These are phyloP conservation scores for Salisapilia sapeloensis DNA, from an alignment of 352 stramenopile genomes.

Conservation along the genomic window DNA sequence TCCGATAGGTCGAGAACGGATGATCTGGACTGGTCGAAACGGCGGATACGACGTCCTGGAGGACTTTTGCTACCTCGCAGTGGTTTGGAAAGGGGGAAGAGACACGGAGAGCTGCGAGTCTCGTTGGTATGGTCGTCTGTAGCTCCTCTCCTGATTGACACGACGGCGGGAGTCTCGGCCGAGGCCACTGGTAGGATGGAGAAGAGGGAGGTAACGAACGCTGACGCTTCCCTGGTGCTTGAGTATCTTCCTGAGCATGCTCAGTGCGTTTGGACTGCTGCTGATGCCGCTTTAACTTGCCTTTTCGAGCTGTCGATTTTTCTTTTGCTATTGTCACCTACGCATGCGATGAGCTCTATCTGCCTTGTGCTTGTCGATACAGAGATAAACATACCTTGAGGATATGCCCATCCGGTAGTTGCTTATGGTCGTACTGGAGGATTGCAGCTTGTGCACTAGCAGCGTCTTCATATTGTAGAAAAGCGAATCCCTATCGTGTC, in stretches of 20 bases:
- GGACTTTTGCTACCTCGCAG: no score
- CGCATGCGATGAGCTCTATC: slow-evolving; percentile 1
- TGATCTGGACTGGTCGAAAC: no score
- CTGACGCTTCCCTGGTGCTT: slow-evolving; percentile 34
- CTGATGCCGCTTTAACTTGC: slow-evolving; percentile 2
- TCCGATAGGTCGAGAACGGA: no score
- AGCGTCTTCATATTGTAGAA: slow-evolving; percentile 51
- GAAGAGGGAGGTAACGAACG: slow-evolving; percentile 24
- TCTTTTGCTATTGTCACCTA: slow-evolving; percentile 50
- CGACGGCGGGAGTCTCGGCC: no score
- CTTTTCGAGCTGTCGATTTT: slow-evolving; percentile 12
- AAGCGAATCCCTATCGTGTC: slow-evolving; percentile 44
- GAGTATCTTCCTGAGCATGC: slow-evolving; percentile 19
- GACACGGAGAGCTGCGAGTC: no score
- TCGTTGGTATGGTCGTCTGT: no score
- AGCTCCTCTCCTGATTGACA: no score
- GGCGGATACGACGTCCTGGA: no score
- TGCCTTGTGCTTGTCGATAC: slow-evolving; percentile 1
- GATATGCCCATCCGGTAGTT: slow-evolving; percentile 45
- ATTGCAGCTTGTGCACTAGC: slow-evolving; percentile 27
- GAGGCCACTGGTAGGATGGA: no score
- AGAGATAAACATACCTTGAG: slow-evolving; percentile 25
- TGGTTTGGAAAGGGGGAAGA: no score
- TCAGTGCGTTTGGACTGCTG: slow-evolving; percentile 57
- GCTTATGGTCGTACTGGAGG: slow-evolving; percentile 35